Conservation (phyloP, 371 early-diverging fungal species). For the Sporodiniella umbellata region DNA sequence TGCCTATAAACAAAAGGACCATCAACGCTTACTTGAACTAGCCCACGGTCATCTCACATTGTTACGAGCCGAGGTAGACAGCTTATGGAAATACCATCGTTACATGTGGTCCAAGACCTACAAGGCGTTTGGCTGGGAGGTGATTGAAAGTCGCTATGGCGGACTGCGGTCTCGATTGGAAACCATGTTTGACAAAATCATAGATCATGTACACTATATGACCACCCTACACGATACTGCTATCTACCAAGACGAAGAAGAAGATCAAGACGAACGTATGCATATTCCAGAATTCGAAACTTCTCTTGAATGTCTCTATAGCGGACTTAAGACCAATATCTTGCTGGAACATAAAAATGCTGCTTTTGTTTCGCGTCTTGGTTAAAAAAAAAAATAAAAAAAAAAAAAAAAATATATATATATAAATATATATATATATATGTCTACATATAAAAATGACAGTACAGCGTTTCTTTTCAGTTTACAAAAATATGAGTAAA, state of each 20-base stretch:
- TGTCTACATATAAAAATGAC: no score
- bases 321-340: slow-evolving; percentile 56
- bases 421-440: no score
- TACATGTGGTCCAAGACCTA: slow-evolving; percentile 72
- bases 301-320: slow-evolving; percentile 56
- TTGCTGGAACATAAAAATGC: slow-evolving; percentile 68
- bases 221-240: slow-evolving; percentile 9
- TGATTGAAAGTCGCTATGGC: slow-evolving; percentile 81
- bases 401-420: no score
- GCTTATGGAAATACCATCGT: slow-evolving; percentile 79
- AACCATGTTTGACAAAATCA: slow-evolving; percentile 72
- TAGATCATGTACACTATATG: slow-evolving; percentile 52
- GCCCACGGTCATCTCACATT: slow-evolving; percentile 46
- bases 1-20: slow-evolving; percentile 62
- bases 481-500: slow-evolving; percentile 1
- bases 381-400: no score
- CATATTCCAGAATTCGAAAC: slow-evolving; percentile 68
- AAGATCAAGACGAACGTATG: slow-evolving; percentile 34
- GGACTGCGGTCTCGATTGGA: slow-evolving; percentile 69
- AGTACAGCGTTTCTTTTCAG: not conserved
- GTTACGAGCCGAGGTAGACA: slow-evolving; percentile 62
- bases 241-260: slow-evolving; percentile 8
- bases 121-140: slow-evolving; percentile 87
- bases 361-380: slow-evolving; percentile 57
- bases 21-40: slow-evolving; percentile 41